Conservation (phyloP, 2,329 filamentous ascomycete genomes). For the Trichoderma guizhouense region DNA sequence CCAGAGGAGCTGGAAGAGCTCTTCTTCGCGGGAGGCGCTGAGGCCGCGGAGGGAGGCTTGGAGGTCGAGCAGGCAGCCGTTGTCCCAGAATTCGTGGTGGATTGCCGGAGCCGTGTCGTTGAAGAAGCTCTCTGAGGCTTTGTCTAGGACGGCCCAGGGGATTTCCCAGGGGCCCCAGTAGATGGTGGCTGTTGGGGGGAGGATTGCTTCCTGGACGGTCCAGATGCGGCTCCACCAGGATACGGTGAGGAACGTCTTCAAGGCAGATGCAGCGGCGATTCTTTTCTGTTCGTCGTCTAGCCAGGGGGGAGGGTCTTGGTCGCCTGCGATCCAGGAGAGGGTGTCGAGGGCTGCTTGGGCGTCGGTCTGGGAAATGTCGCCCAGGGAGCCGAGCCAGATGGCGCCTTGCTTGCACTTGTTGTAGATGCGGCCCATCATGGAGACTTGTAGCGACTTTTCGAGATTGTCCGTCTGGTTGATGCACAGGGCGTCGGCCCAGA, state of each 20-base stretch:
- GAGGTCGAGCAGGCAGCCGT: neutral
- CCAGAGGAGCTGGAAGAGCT: constrained; percentile 3
- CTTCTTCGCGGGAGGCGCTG: neutral
- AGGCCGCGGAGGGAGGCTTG: neutral
- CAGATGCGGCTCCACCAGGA: constrained; percentile 9
- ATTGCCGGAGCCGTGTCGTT: neutral
- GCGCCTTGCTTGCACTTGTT: neutral
- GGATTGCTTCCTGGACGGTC: constrained; percentile 12
- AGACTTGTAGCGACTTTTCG: constrained; percentile 6
- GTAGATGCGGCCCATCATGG: constrained; percentile 12
- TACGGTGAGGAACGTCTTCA: neutral
- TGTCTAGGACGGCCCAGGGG: neutral
- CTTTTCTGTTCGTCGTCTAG: neutral
- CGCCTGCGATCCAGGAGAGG: constrained; percentile 1
- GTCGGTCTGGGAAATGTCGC: neutral
- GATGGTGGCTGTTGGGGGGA: neutral
- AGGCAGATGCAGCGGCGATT: neutral
- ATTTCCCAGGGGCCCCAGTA: constrained; percentile 4
- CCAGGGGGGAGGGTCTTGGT: neutral
- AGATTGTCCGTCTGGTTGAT: neutral
- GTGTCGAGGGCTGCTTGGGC: constrained; percentile 1
- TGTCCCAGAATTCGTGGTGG: neutral
- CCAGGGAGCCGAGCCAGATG: neutral
- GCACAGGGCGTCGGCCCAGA: constrained; percentile 9
- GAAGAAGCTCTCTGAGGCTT: neutral